Evolutionary conservation across 192 early-diverging fungal species (phyloP).

Genomic region (Entrophospora sp.): DNA sequence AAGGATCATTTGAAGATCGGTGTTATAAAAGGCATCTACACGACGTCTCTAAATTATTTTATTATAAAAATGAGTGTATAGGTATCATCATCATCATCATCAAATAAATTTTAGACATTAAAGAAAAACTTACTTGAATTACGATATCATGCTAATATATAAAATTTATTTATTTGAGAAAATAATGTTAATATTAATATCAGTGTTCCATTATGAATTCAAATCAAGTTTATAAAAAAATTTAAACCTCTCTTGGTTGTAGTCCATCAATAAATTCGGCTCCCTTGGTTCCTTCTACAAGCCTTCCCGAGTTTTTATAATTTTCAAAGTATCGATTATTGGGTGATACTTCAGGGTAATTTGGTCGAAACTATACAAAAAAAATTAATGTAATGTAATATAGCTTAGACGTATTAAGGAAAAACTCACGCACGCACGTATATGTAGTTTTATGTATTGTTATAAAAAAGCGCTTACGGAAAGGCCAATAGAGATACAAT

Average conservation of each 20-base stretch:
- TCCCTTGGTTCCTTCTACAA: constrained; percentile 17
- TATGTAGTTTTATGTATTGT: too few relatives aligned
- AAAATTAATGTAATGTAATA: too few relatives aligned
- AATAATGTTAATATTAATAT: too few relatives aligned
- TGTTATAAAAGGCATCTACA: constrained; percentile 16
- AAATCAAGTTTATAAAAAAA: neutral
- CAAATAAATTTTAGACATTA: too few relatives aligned
- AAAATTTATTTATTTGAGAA: too few relatives aligned
- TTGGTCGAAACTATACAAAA: constrained; percentile 11
- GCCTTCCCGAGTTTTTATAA: neutral
- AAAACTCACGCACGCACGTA: too few relatives aligned
- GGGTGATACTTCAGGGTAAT: constrained; percentile 18
- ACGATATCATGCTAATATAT: constrained; percentile 14
- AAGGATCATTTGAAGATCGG: constrained; percentile 19
- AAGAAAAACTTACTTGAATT: constrained; percentile 14
- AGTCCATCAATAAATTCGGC: constrained; percentile 19
- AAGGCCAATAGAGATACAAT: constrained; percentile 10
- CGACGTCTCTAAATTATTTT: constrained; percentile 18
- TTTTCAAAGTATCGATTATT: neutral
- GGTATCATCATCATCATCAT: too few relatives aligned
- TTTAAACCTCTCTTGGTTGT: constrained; percentile 14
- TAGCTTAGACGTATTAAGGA: too few relatives aligned
- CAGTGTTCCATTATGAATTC: neutral
- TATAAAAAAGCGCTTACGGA: neutral
- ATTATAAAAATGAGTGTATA: neutral